Base-by-base conservation (phyloP, 768 basidiomycete genomes). In the Candolleomyces efflorescens region DNA sequence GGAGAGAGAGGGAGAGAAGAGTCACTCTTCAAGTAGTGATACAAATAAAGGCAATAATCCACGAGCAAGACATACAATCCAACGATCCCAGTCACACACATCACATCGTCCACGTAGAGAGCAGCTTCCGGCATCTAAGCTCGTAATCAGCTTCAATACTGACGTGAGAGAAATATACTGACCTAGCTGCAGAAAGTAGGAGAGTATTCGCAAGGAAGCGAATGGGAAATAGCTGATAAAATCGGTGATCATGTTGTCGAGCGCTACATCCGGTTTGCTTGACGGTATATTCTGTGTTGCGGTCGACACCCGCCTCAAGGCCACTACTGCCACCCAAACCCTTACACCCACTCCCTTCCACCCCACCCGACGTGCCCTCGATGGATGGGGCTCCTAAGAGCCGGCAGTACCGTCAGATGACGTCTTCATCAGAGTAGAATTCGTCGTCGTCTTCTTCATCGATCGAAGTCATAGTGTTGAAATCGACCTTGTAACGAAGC, bases 401-500 rank as follows among this genome's bases (percentile, higher is more conserved):
- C 90, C 89, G 67, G 79, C 89, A 84, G 78, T 75, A 85, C 77
- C 82, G 92, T 93, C 91, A 93, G 78, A 93, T 82, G 64, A 78
- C 87, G 56, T 88, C 86, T 59, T 89, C 87, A 62, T 85, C 84
- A 59, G 87, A 88, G 68, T 81, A 85, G 73, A 90, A 93, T 76
- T 92, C 90, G 73, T 94, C 90, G 73, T 94, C 91, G 67, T 92
- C 91, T 32, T 93, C 90, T 64, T 93, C 91, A 63, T 93, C 91
- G 22, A 85, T 61, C 47, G 79, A 77, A 20, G 82, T 79, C 43
- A 98, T 79, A 69, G 89, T 90, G 64, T 82, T 81, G 75, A 98
- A 92, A 76, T 97, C 96, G 65, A 98, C 94, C 78, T 98, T 98
- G 85, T 99, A 99, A 50, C 96, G 84, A 58, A 97, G 76, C 59